These are phyloP conservation scores for Ceratobasidium papillatum DNA, from an alignment of 1,284 basidiomycete species.

Conservation along the genomic window DNA sequence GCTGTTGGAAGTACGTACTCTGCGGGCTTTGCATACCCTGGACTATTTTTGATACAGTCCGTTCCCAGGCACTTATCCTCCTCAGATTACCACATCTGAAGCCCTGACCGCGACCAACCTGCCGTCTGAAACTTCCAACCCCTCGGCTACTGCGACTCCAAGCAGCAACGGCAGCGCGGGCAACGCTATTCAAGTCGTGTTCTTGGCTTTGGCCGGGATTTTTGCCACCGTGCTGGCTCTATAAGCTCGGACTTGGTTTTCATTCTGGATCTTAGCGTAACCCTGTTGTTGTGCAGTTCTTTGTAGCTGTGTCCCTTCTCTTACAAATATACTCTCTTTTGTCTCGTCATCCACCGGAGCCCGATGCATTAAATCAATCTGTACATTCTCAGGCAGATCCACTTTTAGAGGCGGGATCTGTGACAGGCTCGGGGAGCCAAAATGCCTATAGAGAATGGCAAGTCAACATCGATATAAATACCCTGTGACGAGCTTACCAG, in stretches of 20 bases:
- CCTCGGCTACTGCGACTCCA: slow-evolving; percentile 33
- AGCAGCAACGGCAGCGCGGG: slow-evolving; percentile 9
- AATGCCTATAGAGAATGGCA: slow-evolving; percentile 65
- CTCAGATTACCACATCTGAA: slow-evolving; percentile 38
- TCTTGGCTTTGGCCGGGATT: not conserved
- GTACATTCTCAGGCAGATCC: not conserved
- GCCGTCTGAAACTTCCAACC: slow-evolving; percentile 8
- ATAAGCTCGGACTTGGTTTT: not conserved
- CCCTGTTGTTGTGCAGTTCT: not conserved
- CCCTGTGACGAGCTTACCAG: slow-evolving; percentile 64
- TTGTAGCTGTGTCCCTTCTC: slow-evolving; percentile 14
- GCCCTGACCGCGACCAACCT: slow-evolving; percentile 29
- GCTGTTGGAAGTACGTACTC: slow-evolving; percentile 42
- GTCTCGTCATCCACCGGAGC: not conserved
- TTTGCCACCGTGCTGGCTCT: not conserved
- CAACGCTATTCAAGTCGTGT: not conserved
- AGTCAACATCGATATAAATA: not conserved
- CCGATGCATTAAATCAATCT: not conserved
- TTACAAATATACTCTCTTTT: slow-evolving; percentile 27
- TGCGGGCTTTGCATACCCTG: not conserved
- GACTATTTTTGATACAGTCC: not conserved
- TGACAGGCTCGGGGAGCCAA: slow-evolving; percentile 77
- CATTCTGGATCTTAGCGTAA: not conserved
- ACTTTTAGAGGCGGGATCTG: slow-evolving; percentile 51
- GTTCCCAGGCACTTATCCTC: slow-evolving; percentile 42